Percentiles rank a stretch among this genome's conserved stretches.
Conservation (phyloP, 345 rosid species). For the Turritis glabra region DNA sequence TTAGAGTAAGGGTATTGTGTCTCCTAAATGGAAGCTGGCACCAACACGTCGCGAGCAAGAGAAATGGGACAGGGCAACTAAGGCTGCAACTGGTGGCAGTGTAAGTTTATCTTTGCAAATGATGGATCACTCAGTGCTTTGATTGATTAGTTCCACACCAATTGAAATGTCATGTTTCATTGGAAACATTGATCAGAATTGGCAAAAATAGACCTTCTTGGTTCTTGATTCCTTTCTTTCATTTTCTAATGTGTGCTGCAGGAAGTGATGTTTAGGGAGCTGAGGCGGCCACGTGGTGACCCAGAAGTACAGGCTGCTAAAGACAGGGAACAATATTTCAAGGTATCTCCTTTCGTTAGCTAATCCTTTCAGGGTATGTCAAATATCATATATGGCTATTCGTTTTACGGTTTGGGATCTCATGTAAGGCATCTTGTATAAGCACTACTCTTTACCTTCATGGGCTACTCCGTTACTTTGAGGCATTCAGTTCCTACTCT, state of each 20-base stretch:
- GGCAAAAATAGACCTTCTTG: conserved; percentile 1
- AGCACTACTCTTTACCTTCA: conserved; percentile 1
- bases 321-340: conserved; percentile 71
- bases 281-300: conserved; percentile 69
- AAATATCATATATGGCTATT: background rate
- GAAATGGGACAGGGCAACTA: conserved; percentile 92
- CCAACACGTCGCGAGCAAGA: conserved; percentile 90
- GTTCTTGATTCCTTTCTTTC: conserved; percentile 17
- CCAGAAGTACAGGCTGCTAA: conserved; percentile 75
- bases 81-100: conserved; percentile 85
- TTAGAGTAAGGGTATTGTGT: conserved; percentile 39
- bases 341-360: conserved; percentile 45
- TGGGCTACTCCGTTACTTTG: background rate
- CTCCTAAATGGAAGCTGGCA: conserved; percentile 61
- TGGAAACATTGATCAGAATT: background rate
- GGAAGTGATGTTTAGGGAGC: conserved; percentile 72
- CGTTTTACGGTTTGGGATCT: background rate
- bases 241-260: conserved; percentile 28
- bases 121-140: background rate
- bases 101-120: conserved; percentile 47
- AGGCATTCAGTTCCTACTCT: background rate
- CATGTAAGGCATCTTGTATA: background rate
- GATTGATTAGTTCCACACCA: background rate
- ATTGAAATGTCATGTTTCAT: background rate
- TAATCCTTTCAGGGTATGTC: background rate